Conservation (phyloP, 768 basidiomycete genomes). For the Solioccasus polychromus region DNA sequence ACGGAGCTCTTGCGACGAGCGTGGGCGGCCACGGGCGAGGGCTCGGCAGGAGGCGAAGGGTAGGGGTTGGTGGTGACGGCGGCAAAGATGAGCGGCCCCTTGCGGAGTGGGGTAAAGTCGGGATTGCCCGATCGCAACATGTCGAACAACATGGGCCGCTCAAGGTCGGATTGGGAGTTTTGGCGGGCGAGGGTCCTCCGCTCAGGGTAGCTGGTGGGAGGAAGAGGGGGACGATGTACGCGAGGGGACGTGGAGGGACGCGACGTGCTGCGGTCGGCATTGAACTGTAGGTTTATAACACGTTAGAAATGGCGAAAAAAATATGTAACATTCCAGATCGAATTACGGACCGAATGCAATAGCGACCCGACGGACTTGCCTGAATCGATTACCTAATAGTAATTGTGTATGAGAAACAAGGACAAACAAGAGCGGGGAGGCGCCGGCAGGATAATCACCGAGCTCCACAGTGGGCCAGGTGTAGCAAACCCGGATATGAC, state of each 20-base stretch:
- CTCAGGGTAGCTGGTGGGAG: constrained; percentile 23
- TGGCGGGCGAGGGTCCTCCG: constrained; percentile 6
- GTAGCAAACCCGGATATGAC: constrained; percentile 13
- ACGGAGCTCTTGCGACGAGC: background rate
- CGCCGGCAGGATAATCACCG: constrained; percentile 23
- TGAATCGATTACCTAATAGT: constrained; percentile 30
- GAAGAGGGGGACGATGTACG: constrained; percentile 12
- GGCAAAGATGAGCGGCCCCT: constrained; percentile 63
- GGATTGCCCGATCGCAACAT: constrained; percentile 16
- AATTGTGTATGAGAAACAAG: background rate
- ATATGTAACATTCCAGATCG: constrained; percentile 5
- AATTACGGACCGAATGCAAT: constrained; percentile 20
- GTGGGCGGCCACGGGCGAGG: no score
- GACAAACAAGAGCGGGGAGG: constrained; percentile 11
- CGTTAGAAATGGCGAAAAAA: constrained; percentile 13
- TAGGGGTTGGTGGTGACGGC: constrained; percentile 51
- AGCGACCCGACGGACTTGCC: constrained; percentile 13
- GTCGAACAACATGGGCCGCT: constrained; percentile 19
- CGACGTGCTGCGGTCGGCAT: no score
- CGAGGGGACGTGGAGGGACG: constrained; percentile 14
- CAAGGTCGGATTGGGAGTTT: constrained; percentile 5
- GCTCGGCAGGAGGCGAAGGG: no score
- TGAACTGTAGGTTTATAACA: constrained; percentile 25
- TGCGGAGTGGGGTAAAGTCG: constrained; percentile 29
- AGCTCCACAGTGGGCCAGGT: constrained; percentile 14